Base-by-base conservation (phyloP, 768 basidiomycete species). In the Russula compacta region DNA sequence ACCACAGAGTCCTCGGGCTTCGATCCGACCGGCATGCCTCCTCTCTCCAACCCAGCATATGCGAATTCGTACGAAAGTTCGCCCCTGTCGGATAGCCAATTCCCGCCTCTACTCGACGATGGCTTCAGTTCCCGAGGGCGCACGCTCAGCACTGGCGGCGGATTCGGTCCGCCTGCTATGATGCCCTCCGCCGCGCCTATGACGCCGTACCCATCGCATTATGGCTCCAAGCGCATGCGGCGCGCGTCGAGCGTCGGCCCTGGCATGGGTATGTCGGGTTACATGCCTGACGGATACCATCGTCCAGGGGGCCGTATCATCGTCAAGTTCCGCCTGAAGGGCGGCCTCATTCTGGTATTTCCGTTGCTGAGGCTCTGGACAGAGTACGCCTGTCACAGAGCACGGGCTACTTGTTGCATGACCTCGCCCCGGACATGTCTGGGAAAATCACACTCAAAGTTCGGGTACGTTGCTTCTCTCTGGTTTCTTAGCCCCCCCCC, bases 211-310 rank as follows among this genome's bases (percentile, higher is more conserved):
- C 24, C 59, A 7, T 65, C 65, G 3, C 52, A 64, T n/a, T 56
- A 53, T 36, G 14, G 59, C 39, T 33, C 10, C 24, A 58, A 57
- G 35, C 63, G 65, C 12, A 12, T 29, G 29, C 59, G 64, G 17
- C 66, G 66, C 39, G 48, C 64, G 4, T 66, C 66, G n/a, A 66
- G 59, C 36, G 48, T 56, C 35, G 62, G 62, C 2, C 62, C 62
- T 35, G 50, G 52, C 10, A 50, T 56, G 48, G 59, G 52, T 12
- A 24, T 44, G 47, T 17, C 8, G 35, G 57, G n/a, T 36, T 38
- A 29, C n/a, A 17, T 19, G 7, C 17, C 49, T 6, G 59, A 56
- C 33, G 40, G 46, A 24, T 59, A 53, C n/a, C 42, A 32, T 52
- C 62, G 58, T 24, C 33, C 35, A 6, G 17, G 35, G 14, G 59